Conservation (phyloP, 1,284 basidiomycete genomes). For the Trichosporon coremiiforme region DNA sequence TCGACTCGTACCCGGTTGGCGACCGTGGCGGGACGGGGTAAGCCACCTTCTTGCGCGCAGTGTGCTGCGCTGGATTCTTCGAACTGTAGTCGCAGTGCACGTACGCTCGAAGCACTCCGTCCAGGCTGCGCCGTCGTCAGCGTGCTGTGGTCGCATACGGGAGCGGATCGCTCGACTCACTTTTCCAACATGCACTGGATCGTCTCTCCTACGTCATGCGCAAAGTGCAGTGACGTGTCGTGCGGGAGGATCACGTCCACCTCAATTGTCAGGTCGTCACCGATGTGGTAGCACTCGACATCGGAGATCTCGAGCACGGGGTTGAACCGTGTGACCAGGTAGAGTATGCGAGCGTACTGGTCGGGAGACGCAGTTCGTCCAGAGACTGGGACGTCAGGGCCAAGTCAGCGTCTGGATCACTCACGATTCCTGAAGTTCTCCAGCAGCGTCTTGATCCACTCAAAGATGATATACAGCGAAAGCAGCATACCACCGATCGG, state of each 20-base stretch:
- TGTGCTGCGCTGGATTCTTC: constrained; percentile 38
- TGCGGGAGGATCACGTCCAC: constrained; percentile 58
- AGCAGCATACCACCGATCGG: constrained; percentile 59
- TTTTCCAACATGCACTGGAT: constrained; percentile 54
- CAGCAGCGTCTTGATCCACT: constrained; percentile 56
- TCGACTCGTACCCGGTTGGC: not conserved
- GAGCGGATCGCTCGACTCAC: constrained; percentile 29
- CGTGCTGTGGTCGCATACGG: constrained; percentile 21
- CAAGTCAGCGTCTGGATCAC: constrained; percentile 12
- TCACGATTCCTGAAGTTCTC: constrained; percentile 57
- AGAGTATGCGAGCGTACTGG: constrained; percentile 56
- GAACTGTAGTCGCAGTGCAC: constrained; percentile 55
- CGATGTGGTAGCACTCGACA: constrained; percentile 57
- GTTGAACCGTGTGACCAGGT: constrained; percentile 58
- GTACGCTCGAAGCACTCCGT: constrained; percentile 57
- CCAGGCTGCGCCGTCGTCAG: constrained; percentile 43
- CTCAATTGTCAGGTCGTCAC: constrained; percentile 58
- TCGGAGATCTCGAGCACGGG: constrained; percentile 53
- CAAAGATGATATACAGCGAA: constrained; percentile 58
- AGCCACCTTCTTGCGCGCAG: constrained; percentile 20
- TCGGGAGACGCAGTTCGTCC: constrained; percentile 45
- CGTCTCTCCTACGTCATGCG: constrained; percentile 58
- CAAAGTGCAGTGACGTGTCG: constrained; percentile 55
- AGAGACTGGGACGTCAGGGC: constrained; percentile 39
- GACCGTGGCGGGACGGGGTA: constrained; percentile 22